Base-by-base conservation (phyloP, 2,329 filamentous ascomycete species). In the Ciborinia camelliae region DNA sequence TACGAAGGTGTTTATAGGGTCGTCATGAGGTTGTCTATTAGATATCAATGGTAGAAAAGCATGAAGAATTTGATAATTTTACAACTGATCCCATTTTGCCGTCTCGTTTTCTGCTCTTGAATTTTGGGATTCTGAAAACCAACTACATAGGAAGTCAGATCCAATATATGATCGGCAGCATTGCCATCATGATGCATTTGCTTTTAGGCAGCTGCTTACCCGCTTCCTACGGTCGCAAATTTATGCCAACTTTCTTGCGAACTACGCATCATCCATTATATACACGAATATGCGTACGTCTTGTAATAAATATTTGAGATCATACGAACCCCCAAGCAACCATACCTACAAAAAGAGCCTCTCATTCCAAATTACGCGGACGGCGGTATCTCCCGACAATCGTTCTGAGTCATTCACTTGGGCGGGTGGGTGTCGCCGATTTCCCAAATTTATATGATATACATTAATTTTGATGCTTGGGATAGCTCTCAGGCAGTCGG, bases 31-130 rank as follows among this genome's bases (percentile, higher is more conserved):
- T 41, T 60, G 18, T 30, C 54, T 39, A 12, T 59, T 63, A 59
- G 62, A 58, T 63, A 63, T 63, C 53, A 63, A 23, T 63, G 45
- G 43, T 59, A 59, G 41, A 59, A 59, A 59, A 59, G 55, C 55
- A 47, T 47, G 41, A 59, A 59, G 55, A 47, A 48, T 59, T 58
- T 59, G 55, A 35, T 59, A 59, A 59, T 59, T 47, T 58, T 26
- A 47, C n/a, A 47, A 57, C 20, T 32, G 28, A 32, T 32, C 30
- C 12, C 43, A 23, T 26, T 35, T 35, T 20, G 28, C 8, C n/a
- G 18, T 48, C 15, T 47, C 3, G n/a, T 26, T 47, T 59, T 41
- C n/a, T 26, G 15, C 23, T 26, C 14, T 53, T 2, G 3, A 35
- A 53, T 12, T n/a, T 10, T 14, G 20, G 20, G 28, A 23, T 18